Evolutionary conservation across 2,329 filamentous ascomycete genomes (phyloP), one percentile per base, ranked within the genome.

Genomic region (Botrytis squamosa): DNA sequence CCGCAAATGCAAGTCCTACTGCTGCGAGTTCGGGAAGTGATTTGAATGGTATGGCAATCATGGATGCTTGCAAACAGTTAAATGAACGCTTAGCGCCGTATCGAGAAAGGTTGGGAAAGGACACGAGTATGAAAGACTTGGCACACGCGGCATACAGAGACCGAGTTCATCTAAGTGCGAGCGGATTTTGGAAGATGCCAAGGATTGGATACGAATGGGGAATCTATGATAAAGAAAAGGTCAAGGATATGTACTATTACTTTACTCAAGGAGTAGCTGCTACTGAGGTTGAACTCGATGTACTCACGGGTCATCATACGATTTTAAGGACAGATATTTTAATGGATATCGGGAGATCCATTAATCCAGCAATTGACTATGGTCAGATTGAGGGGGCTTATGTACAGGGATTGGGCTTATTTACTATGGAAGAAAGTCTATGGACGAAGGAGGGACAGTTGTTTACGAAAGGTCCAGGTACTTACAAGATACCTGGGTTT

Each of bases 121-220:
- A 88, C 0, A 93, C 94, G 0, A 88, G 88, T 0, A 95, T 98
- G 94, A 94, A 94, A 79, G 88, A 97, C 3, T 84, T 98, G 16
- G 95, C 94, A 0, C 92, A 96, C 80, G 93, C 93, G 0, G 95
- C 95, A 1, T 98, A 98, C 85, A 94, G 97, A 80, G 94, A 97
- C 81, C 92, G 95, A 36, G 93, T 97, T 78, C 98, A 98, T 80
- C 89, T 98, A 22, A 94, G 92, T 20, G 95, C 95, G 1, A 94
- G 97, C 78, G 95, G 95, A 0, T 97, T 96, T 85, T 98, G 98
- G 88, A 95, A 94, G 81, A 98, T 95, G 0, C 95, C 95, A 0
- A 94, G 97, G 76, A 98, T 98, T 77, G 95, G 95, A 1, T 98
- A 97, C 80, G 88, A 90, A 4, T 98, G 95, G 95, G 93, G 90